These are phyloP conservation scores for Phialocephala subalpina DNA, from an alignment of 2,329 filamentous ascomycete species.

Conservation along the genomic window DNA sequence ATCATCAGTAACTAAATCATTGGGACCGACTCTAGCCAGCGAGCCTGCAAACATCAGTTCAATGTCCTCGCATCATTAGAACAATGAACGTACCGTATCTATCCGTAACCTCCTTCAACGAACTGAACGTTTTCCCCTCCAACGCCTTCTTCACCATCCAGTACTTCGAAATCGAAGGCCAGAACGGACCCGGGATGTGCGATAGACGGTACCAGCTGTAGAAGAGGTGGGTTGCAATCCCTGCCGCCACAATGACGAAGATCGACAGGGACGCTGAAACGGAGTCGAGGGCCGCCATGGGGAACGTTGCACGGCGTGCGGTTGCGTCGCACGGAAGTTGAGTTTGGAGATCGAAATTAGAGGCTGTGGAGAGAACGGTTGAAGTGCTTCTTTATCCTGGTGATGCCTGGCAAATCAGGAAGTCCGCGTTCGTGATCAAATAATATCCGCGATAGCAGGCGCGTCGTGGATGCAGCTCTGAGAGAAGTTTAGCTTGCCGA, in stretches of 20 bases:
- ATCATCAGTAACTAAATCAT: slow-evolving; percentile 30
- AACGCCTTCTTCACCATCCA: slow-evolving; percentile 4
- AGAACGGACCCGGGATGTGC: slow-evolving; percentile 13
- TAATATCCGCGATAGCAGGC: no score
- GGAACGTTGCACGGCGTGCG: not conserved
- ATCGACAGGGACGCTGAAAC: not conserved
- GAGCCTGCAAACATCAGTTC: slow-evolving; percentile 17
- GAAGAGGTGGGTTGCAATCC: not conserved
- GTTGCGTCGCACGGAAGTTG: no score
- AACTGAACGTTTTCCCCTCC: not conserved
- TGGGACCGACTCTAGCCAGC: slow-evolving; percentile 34
- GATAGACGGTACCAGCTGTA: slow-evolving; percentile 11
- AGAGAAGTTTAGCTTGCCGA: no score
- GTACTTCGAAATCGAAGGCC: slow-evolving; percentile 2
- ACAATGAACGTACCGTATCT: not conserved
- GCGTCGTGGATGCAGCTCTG: no score
- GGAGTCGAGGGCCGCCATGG: not conserved
- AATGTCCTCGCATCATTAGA: not conserved
- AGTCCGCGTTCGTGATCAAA: no score
- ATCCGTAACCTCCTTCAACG: not conserved
- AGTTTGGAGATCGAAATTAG: no score
- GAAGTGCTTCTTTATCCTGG: no score
- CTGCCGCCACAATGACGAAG: not conserved
- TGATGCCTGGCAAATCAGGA: no score
- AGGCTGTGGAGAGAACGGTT: no score